These are phyloP conservation scores for Dalbergia cochinchinensis DNA, from an alignment of 306 rosid species.

Conservation along the genomic window DNA sequence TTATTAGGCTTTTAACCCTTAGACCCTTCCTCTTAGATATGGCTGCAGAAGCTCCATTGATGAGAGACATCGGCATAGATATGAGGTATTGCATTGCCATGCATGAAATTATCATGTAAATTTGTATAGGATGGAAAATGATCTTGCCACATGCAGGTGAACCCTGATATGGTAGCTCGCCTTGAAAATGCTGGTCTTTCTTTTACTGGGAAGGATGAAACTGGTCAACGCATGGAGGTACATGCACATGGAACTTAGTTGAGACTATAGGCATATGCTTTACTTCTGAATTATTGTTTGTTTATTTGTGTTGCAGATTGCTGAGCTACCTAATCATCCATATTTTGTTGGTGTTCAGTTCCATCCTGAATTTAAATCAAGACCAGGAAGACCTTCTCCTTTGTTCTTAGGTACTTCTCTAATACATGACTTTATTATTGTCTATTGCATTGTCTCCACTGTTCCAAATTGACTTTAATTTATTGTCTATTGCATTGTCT, in stretches of 20 bases:
- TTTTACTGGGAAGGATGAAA: constrained; percentile 84
- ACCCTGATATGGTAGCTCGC: constrained; percentile 71
- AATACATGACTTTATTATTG: constrained; percentile 5
- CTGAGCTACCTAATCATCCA: constrained; percentile 88
- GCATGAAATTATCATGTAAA: constrained; percentile 16
- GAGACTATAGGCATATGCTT: background rate
- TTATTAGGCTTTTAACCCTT: constrained; percentile 50
- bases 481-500: background rate
- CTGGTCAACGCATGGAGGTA: constrained; percentile 88
- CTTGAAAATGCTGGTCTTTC: constrained; percentile 79
- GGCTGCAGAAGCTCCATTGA: constrained; percentile 69
- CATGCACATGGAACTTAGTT: constrained; percentile 5
- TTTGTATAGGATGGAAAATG: constrained; percentile 35
- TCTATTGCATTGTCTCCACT: background rate
- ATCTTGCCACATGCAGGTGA: constrained; percentile 64
- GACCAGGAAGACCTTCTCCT: constrained; percentile 89
- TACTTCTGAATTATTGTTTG: constrained; percentile 31
- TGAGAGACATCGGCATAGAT: constrained; percentile 94
- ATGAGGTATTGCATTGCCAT: constrained; percentile 65
- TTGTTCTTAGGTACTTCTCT: constrained; percentile 73
- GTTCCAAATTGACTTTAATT: constrained; percentile 27
- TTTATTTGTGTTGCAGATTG: constrained; percentile 59
- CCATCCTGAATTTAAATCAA: constrained; percentile 95
- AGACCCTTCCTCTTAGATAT: constrained; percentile 50
- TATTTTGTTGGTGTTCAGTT: constrained; percentile 90